Conservation (phyloP, 2,329 filamentous ascomycete species). For the Neoarthrinium moseri region DNA sequence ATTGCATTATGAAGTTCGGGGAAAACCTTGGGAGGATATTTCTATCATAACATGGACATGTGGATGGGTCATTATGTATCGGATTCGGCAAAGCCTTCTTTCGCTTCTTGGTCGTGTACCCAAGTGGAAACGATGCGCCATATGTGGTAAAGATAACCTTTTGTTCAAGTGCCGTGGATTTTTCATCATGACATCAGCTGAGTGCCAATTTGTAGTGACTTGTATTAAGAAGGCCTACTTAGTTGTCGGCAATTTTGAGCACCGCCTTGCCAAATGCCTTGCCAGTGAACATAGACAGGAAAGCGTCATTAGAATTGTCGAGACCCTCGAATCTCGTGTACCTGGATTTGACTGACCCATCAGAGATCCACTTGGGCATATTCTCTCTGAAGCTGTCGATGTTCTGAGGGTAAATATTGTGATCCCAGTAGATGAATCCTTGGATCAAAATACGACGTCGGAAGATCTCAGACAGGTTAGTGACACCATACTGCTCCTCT, state of each 20-base stretch:
- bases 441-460: slow-evolving; percentile 3
- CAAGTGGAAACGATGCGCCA: too few species aligned
- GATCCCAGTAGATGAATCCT: slow-evolving; percentile 9
- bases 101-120: too few species aligned
- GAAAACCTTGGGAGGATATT: too few species aligned
- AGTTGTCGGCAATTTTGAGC: slow-evolving; percentile 1
- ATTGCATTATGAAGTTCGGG: too few species aligned
- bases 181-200: too few species aligned
- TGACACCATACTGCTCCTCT: slow-evolving; percentile 7
- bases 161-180: too few species aligned
- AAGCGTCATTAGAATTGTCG: background rate
- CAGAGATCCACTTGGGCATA: slow-evolving; percentile 7
- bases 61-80: too few species aligned
- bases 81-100: too few species aligned
- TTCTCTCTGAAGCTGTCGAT: slow-evolving; percentile 5
- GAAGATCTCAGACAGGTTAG: slow-evolving; percentile 8
- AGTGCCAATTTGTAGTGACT: too few species aligned
- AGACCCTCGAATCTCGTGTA: slow-evolving; percentile 3
- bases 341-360: slow-evolving; percentile 4
- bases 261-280: slow-evolving; percentile 6
- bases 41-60: too few species aligned
- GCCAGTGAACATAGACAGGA: slow-evolving; percentile 6
- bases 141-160: too few species aligned
- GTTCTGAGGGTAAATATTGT: slow-evolving; percentile 2
- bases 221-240: too few species aligned